Evolutionary conservation across 441 rosid genomes (phyloP).

Genomic region (Euphorbia schlechtendalii): DNA sequence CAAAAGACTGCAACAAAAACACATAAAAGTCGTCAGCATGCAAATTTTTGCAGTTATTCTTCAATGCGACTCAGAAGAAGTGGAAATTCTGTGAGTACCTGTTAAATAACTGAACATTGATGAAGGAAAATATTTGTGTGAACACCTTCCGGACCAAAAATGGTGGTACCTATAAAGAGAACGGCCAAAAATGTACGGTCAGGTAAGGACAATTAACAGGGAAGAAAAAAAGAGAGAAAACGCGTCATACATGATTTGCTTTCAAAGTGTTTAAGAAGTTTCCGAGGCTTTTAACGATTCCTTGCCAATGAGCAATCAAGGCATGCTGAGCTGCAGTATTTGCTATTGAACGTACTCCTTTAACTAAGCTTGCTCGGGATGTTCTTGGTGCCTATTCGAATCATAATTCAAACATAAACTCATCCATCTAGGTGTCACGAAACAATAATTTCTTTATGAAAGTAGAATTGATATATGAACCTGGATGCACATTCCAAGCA

Average conservation of each 20-base stretch:
- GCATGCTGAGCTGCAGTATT: slow-evolving; percentile 88
- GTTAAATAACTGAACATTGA: slow-evolving; percentile 84
- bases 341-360: slow-evolving; percentile 88
- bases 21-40: not conserved
- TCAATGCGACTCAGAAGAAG: not conserved
- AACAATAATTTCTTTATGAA: not conserved
- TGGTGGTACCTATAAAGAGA: slow-evolving; percentile 61
- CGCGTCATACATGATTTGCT: slow-evolving; percentile 61
- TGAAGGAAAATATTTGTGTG: slow-evolving; percentile 85
- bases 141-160: slow-evolving; percentile 84
- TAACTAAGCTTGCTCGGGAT: slow-evolving; percentile 97
- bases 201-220: not conserved
- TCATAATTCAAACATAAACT: slow-evolving; percentile 13
- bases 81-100: slow-evolving; percentile 37
- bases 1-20: slow-evolving; percentile 49
- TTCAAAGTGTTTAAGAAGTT: slow-evolving; percentile 78
- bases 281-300: slow-evolving; percentile 92
- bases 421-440: no score
- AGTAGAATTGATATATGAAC: slow-evolving; percentile 24
- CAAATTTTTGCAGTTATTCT: not conserved
- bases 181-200: not conserved
- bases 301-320: slow-evolving; percentile 98
- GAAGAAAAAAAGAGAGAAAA: not conserved
- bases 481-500: slow-evolving; percentile 99
- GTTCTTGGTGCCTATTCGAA: slow-evolving; percentile 90